Evolutionary conservation across 371 early-diverging fungal species (phyloP).

Genomic region (Apophysomyces variabilis): DNA sequence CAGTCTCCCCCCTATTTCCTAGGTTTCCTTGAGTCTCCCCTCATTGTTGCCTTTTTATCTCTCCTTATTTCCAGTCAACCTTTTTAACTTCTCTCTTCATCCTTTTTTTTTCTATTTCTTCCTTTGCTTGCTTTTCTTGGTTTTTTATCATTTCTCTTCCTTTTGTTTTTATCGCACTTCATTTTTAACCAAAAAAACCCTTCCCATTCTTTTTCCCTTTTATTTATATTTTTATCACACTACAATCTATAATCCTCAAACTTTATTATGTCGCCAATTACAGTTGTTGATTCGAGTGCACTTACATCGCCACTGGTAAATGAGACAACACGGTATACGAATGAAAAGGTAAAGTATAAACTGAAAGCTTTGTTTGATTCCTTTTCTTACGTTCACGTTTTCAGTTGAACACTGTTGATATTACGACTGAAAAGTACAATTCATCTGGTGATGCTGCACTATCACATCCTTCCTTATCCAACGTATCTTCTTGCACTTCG

Average conservation of each 20-base stretch:
- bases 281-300: not conserved
- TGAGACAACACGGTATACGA: constrained; percentile 8
- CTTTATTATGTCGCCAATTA: constrained; percentile 1
- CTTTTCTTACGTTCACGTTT: not conserved
- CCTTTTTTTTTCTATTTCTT: not conserved
- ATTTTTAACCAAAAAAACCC: not conserved
- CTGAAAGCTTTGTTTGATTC: not conserved
- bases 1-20: not conserved
- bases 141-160: not conserved
- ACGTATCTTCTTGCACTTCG: constrained; percentile 1
- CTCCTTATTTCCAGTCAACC: not conserved
- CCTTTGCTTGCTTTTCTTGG: not conserved
- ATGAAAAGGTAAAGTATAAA: constrained; percentile 7
- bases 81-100: not conserved
- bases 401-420: not conserved
- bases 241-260: not conserved
- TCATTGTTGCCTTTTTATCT: constrained; percentile 12
- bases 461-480: constrained; percentile 5
- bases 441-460: constrained; percentile 5
- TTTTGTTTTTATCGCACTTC: not conserved
- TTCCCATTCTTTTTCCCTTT: constrained; percentile 7
- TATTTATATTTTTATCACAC: not conserved
- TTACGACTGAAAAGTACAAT: constrained; percentile 8
- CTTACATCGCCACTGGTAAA: constrained; percentile 8
- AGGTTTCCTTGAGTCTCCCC: constrained; percentile 1